These are phyloP conservation scores for Saccharomyces hybrid DNA, from an alignment of 1,139 yeast genomes.

Conservation along the genomic window DNA sequence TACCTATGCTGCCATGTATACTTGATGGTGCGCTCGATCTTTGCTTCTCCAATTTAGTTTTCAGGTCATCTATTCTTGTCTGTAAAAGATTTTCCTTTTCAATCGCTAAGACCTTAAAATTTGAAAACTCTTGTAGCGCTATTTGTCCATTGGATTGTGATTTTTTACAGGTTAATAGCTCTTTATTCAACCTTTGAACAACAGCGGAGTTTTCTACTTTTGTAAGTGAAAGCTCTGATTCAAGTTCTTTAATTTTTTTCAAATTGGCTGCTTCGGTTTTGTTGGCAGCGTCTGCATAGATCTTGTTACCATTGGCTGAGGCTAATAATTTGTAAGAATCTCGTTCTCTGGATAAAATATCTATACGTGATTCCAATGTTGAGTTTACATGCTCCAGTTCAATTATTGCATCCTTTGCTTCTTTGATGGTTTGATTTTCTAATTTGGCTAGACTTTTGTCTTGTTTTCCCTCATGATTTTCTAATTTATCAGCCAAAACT, in stretches of 20 bases:
- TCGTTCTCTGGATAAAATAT: not conserved
- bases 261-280: not conserved
- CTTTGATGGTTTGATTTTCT: slow-evolving; percentile 53
- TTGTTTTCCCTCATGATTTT: slow-evolving; percentile 28
- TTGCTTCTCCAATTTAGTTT: not conserved
- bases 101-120: not conserved
- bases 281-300: not conserved
- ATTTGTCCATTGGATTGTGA: not conserved
- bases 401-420: slow-evolving; percentile 69
- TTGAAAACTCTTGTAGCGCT: not conserved
- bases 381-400: slow-evolving; percentile 58
- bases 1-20: not conserved
- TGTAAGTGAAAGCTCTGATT: not conserved
- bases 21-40: not conserved
- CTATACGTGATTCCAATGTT: slow-evolving; percentile 32
- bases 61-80: not conserved
- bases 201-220: not conserved
- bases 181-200: not conserved
- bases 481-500: slow-evolving; percentile 50
- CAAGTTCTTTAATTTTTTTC: not conserved
- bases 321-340: slow-evolving; percentile 16
- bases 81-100: not conserved
- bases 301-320: not conserved
- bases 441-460: slow-evolving; percentile 27
- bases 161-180: not conserved